Percentiles rank a stretch among this genome's conserved stretches.
phyloP scores from a whole-genome alignment of 2,329 filamentous ascomycete genomes.

The Elsinoe fawcettii region DNA sequence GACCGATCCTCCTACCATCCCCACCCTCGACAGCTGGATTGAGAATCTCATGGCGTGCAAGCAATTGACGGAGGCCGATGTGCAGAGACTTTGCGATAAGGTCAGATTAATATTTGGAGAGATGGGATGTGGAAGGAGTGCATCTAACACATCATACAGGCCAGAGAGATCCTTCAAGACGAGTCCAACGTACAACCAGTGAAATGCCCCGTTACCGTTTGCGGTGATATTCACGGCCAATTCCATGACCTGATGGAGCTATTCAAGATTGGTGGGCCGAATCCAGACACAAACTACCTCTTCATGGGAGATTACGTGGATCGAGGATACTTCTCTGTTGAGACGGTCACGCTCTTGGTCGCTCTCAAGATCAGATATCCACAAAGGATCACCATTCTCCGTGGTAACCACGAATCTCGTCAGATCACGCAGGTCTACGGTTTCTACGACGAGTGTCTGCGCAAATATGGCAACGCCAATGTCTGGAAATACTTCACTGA shows the following conservation, averaged over 20 bases:
- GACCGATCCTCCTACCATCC: constrained; percentile 82
- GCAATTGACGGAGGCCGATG: constrained; percentile 88
- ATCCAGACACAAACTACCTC: constrained; percentile 97
- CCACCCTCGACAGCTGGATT: constrained; percentile 95
- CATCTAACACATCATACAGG: constrained; percentile 44
- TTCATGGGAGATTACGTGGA: constrained; percentile 99
- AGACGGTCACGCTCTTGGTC: constrained; percentile 93
- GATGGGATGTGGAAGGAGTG: constrained; percentile 14
- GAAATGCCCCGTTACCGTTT: constrained; percentile 98
- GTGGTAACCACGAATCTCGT: constrained; percentile 68
- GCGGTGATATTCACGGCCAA: constrained; percentile 97
- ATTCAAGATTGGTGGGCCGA: constrained; percentile 96
- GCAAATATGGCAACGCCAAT: constrained; percentile 69
- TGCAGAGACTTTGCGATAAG: constrained; percentile 96
- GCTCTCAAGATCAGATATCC: constrained; percentile 90
- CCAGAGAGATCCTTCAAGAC: constrained; percentile 90
- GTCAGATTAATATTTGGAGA: constrained; percentile 41
- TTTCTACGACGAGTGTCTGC: constrained; percentile 70
- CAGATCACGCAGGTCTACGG: constrained; percentile 74
- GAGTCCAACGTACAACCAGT: constrained; percentile 99
- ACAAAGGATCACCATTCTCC: constrained; percentile 63
- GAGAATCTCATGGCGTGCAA: constrained; percentile 98
- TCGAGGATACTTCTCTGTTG: constrained; percentile 96
- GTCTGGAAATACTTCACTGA: constrained; percentile 75
- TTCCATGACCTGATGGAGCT: constrained; percentile 99